Conservation (phyloP, 1,139 yeast species). For the Candida glucosophila region DNA sequence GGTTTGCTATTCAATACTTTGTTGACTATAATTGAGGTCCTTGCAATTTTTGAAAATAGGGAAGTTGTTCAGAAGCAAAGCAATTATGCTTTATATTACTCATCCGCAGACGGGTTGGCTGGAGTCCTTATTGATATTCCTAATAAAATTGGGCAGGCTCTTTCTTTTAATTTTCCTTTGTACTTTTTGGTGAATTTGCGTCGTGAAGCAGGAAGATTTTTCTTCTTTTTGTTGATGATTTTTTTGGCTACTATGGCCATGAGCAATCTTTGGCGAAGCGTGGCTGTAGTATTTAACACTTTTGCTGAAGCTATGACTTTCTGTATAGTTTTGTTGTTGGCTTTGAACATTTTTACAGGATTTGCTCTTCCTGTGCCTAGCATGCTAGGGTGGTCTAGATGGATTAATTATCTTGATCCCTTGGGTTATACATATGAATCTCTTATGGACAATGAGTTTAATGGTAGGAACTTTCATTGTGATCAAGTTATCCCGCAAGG, state of each 20-base stretch:
- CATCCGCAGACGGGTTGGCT: constrained; percentile 51
- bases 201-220: constrained; percentile 46
- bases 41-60: constrained; percentile 39
- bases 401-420: constrained; percentile 55
- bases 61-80: constrained; percentile 50
- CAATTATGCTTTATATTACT: constrained; percentile 48
- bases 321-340: constrained; percentile 41
- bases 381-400: constrained; percentile 60
- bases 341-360: constrained; percentile 43
- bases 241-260: constrained; percentile 20
- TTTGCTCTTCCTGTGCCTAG: constrained; percentile 49
- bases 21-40: constrained; percentile 47
- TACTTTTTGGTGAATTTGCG: constrained; percentile 46
- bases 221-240: constrained; percentile 40
- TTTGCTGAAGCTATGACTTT: constrained; percentile 45
- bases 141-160: constrained; percentile 34
- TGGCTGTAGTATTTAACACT: constrained; percentile 39
- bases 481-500: constrained; percentile 41
- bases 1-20: constrained; percentile 44
- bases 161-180: constrained; percentile 34
- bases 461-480: constrained; percentile 47
- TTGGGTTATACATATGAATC: constrained; percentile 50
- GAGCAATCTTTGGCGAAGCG: constrained; percentile 37
- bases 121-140: constrained; percentile 39
- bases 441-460: constrained; percentile 47